Evolutionary conservation across 139 green algal species (phyloP).

Genomic region (Ostreobium quekettii): DNA sequence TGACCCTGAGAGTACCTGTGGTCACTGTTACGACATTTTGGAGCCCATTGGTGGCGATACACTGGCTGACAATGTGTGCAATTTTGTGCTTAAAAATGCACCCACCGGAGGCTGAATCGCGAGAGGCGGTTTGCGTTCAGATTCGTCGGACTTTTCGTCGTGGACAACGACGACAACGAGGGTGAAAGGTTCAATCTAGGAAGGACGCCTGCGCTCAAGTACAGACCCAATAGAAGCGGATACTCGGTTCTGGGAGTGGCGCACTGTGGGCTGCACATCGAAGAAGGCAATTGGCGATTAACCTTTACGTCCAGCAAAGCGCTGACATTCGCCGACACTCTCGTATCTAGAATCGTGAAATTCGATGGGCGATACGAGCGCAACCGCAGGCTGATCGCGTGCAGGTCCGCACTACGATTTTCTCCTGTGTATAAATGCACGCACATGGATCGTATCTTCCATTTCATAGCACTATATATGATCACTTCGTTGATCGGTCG

Average conservation of each 20-base stretch:
- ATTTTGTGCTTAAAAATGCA: no score
- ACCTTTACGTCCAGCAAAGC: neutral
- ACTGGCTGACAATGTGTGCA: no score
- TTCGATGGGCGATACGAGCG: neutral
- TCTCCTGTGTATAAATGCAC: neutral
- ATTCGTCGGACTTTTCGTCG: neutral
- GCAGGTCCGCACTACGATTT: neutral
- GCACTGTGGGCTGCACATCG: neutral
- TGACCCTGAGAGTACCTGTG: no score
- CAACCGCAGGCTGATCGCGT: neutral
- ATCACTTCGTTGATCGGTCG: no score
- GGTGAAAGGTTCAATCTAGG: neutral
- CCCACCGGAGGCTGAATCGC: neutral
- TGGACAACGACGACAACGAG: neutral
- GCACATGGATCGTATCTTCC: neutral
- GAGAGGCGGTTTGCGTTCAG: neutral
- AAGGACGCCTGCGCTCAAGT: neutral
- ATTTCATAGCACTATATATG: no score
- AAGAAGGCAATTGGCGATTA: neutral
- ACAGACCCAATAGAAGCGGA: neutral
- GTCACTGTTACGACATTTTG: no score
- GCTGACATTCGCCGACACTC: neutral
- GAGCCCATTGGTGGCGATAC: no score
- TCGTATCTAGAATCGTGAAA: neutral
- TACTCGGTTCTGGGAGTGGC: neutral